phyloP scores from a whole-genome alignment of 768 basidiomycete genomes.

The Podaxis sp. region DNA sequence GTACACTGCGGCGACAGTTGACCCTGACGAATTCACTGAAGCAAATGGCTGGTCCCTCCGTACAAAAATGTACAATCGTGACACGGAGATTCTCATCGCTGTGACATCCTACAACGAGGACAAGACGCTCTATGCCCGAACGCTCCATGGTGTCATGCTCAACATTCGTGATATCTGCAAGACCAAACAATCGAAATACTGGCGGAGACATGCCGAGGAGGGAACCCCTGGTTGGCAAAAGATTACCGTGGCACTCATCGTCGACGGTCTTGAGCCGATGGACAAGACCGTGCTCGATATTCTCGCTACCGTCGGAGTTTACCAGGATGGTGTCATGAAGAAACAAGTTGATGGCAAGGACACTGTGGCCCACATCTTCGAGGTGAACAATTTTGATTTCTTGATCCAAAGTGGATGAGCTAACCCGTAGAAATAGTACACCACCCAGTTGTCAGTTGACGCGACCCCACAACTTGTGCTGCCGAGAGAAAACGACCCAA shows the following conservation, averaged over 20 bases:
- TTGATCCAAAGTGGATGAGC: neutral
- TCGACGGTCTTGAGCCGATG: constrained; percentile 93
- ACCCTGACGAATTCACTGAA: constrained; percentile 85
- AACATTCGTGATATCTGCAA: constrained; percentile 98
- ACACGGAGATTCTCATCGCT: constrained; percentile 92
- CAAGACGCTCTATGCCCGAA: constrained; percentile 88
- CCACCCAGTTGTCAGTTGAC: constrained; percentile 93
- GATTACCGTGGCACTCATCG: constrained; percentile 86
- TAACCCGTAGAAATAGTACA: constrained; percentile 60
- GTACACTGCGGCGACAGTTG: constrained; percentile 89
- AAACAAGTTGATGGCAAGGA: constrained; percentile 88
- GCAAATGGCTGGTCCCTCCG: constrained; percentile 85
- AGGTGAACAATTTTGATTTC: constrained; percentile 46
- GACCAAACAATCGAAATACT: constrained; percentile 92
- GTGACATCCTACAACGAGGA: constrained; percentile 94
- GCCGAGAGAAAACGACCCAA: constrained; percentile 85
- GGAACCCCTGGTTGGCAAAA: constrained; percentile 88
- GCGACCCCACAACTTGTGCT: constrained; percentile 87
- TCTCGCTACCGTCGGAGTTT: constrained; percentile 87
- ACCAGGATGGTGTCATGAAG: constrained; percentile 95
- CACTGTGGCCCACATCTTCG: constrained; percentile 93
- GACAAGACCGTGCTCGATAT: constrained; percentile 93
- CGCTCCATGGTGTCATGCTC: constrained; percentile 94
- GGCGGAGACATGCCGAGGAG: constrained; percentile 81
- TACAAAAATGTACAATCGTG: constrained; percentile 79